Base-by-base conservation (phyloP, 2,329 filamentous ascomycete genomes). In the Fonsecaea erecta region DNA sequence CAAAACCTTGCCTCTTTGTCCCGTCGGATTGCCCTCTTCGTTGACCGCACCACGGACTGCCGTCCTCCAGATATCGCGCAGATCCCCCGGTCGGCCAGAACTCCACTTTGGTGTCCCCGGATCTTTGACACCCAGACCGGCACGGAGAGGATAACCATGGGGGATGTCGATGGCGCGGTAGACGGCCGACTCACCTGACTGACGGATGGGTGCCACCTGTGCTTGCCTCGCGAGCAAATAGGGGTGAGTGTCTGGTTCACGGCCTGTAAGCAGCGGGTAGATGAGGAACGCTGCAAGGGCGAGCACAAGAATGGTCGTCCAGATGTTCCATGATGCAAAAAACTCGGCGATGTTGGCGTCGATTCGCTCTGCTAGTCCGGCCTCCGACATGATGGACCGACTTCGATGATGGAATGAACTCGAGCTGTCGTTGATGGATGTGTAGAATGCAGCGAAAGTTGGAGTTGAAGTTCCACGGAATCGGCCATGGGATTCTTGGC, bases 171-270 rank as follows among this genome's bases (percentile, higher is more conserved):
- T 87, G n/a, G 90, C 91, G 65, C 95, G 86, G 78, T 94, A 96
- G 66, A 92, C 81, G 53, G 95, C 89, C 46, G 92, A 96, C 78
- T 98, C 91, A 71, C 91, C 90, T 64, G 90, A 86, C 72, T 94
- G 88, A 72, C 95, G 86, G 60, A 98, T 90, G 12, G 89, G 86
- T 8, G 92, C 90, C 57, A 90, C 85, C 69, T 88, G 84, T 2
- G 92, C 87, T 82, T 98, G 95, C 60, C 94, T 87, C 62, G 91
- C 91, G 30, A 99, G 88, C 54, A 98, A 85, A 77, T 97, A 88
- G 35, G 95, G 94, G 77, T 98, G 95, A 4, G 90, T 90, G 80
- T 99, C 95, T 5, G 95, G 91, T 60, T 97, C 94, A 66, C 87
- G 85, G 57, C 86, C 85, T 67, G 87, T 87, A 73, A 90, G 81